A percentile compares a stretch with the other conserved stretches of the same genome.
These are phyloP conservation scores for Hygrocybe coccinea DNA, from an alignment of 768 basidiomycete genomes.

Conservation along the genomic window DNA sequence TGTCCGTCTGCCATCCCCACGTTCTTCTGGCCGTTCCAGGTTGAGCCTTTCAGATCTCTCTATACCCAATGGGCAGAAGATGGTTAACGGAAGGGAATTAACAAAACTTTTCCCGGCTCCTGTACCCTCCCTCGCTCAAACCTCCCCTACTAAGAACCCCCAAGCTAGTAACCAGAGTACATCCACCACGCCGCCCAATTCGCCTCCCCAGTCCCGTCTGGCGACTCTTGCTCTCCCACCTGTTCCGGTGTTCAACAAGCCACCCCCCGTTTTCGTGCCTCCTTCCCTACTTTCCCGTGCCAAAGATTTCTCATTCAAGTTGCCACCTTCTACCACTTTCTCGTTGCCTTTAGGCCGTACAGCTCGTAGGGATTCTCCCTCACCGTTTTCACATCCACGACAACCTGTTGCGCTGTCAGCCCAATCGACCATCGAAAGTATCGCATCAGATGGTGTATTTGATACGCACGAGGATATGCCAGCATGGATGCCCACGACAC, in stretches of 20 bases:
- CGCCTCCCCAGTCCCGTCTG: conserved; percentile 42
- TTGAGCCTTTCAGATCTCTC: conserved; percentile 2
- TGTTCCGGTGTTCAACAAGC: conserved; percentile 59
- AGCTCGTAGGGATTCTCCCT: conserved; percentile 16
- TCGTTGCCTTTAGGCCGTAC: conserved; percentile 34
- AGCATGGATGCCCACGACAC: conserved; percentile 55
- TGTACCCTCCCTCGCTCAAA: conserved; percentile 9
- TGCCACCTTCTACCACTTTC: conserved; percentile 28
- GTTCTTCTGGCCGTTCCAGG: conserved; percentile 7
- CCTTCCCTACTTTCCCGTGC: conserved; percentile 25
- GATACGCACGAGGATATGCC: conserved; percentile 41
- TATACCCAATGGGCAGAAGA: not conserved
- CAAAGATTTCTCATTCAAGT: conserved; percentile 32
- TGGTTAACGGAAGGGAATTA: conserved; percentile 31
- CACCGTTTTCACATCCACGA: conserved; percentile 24
- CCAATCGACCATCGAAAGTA: conserved; percentile 53
- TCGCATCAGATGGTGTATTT: conserved; percentile 48
- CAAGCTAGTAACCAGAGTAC: conserved; percentile 31
- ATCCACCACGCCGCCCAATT: conserved; percentile 55
- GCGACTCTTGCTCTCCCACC: conserved; percentile 31
- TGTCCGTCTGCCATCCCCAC: not conserved
- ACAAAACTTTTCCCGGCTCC: conserved; percentile 24
- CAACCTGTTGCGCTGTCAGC: conserved; percentile 36
- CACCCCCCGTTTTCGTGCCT: conserved; percentile 47
- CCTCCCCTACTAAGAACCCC: conserved; percentile 1